phyloP scores from a whole-genome alignment of 768 basidiomycete genomes.

The Strobilomyces confusus region DNA sequence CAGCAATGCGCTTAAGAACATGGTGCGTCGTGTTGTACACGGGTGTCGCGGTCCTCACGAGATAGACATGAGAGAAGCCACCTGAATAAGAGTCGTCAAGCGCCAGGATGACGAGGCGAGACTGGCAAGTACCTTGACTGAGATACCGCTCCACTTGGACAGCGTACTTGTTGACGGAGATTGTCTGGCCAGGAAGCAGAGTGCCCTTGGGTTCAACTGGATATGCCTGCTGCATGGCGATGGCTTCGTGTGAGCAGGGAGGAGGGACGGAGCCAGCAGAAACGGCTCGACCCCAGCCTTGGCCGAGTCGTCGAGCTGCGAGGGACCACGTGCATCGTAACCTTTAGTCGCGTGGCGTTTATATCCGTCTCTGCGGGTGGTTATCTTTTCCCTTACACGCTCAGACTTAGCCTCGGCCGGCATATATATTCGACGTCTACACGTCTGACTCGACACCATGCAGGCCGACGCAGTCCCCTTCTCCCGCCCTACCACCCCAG shows the following conservation, averaged over 20 bases:
- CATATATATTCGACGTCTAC: slow-evolving; percentile 1
- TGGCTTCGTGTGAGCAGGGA: slow-evolving; percentile 1
- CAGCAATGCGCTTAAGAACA: slow-evolving; percentile 95
- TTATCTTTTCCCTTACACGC: neutral
- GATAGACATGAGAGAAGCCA: slow-evolving; percentile 97
- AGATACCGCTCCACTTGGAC: slow-evolving; percentile 95
- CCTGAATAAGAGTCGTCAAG: slow-evolving; percentile 44
- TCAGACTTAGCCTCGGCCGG: neutral
- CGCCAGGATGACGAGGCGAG: slow-evolving; percentile 5
- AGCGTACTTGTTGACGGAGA: slow-evolving; percentile 83
- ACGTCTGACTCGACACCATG: slow-evolving; percentile 11
- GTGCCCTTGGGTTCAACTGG: slow-evolving; percentile 55
- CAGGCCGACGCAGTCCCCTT: slow-evolving; percentile 38
- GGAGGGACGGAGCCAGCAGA: slow-evolving; percentile 2
- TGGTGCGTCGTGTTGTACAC: slow-evolving; percentile 92
- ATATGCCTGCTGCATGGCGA: slow-evolving; percentile 40
- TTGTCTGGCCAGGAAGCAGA: slow-evolving; percentile 76
- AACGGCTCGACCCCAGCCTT: slow-evolving; percentile 2
- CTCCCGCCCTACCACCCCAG: slow-evolving; percentile 54
- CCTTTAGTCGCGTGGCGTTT: slow-evolving; percentile 2
- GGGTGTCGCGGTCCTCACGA: slow-evolving; percentile 81
- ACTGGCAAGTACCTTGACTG: slow-evolving; percentile 68
- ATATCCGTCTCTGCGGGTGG: neutral
- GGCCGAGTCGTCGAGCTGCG: neutral
- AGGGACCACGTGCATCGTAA: slow-evolving; percentile 15